These are phyloP conservation scores for Cokeromyces recurvatus DNA, from an alignment of 371 early-diverging fungal species.

Conservation along the genomic window DNA sequence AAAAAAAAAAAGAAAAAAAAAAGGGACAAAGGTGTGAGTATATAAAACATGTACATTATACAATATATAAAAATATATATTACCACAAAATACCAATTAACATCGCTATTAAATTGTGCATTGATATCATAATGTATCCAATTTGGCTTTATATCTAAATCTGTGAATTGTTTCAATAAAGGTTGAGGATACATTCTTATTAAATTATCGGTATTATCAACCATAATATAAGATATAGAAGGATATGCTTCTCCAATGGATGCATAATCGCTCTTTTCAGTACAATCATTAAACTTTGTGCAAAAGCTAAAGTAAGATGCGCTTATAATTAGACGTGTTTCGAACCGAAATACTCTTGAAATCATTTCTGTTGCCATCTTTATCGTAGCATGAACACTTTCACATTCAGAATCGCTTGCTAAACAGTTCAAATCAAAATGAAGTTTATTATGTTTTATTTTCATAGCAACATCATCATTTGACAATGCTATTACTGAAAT, in stretches of 20 bases:
- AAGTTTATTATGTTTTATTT: not conserved
- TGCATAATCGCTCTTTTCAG: conserved; percentile 24
- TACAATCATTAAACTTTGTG: not conserved
- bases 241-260: conserved; percentile 44
- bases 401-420: conserved; percentile 8
- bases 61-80: no score
- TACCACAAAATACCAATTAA: conserved; percentile 42
- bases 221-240: conserved; percentile 39
- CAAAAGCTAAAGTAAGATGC: conserved; percentile 56
- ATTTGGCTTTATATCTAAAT: conserved; percentile 21
- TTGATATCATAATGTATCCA: conserved; percentile 50
- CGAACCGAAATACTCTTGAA: conserved; percentile 31
- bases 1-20: no score
- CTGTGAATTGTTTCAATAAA: conserved; percentile 51
- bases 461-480: no score
- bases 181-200: conserved; percentile 63
- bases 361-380: conserved; percentile 24
- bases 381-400: conserved; percentile 10
- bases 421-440: conserved; percentile 11
- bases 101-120: conserved; percentile 59
- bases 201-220: conserved; percentile 32
- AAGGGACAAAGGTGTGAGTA: no score
- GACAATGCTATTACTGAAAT: no score
- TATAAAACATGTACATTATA: no score
- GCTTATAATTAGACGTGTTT: conserved; percentile 44